A percentile compares a stretch with the other conserved stretches of the same genome.
Conservation (phyloP, 495 filamentous ascomycete species). For the Neurospora africana region DNA sequence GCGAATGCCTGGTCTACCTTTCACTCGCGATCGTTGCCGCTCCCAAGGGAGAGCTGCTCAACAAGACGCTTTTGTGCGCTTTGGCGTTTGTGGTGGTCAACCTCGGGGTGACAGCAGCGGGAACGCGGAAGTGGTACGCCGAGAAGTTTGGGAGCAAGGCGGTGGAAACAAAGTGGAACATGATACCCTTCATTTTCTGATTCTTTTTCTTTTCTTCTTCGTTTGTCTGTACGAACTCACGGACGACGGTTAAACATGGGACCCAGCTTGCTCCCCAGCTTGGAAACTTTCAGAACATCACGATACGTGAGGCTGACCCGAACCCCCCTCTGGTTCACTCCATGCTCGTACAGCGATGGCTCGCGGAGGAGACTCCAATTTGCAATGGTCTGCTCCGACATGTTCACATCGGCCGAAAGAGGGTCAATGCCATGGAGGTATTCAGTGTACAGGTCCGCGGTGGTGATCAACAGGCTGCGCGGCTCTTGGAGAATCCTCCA, state of each 20-base stretch:
- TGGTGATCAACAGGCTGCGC: slow-evolving; percentile 69
- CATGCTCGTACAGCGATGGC: slow-evolving; percentile 41
- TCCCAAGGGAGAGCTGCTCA: slow-evolving; percentile 49
- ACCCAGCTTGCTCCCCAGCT: slow-evolving; percentile 56
- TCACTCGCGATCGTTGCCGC: slow-evolving; percentile 66
- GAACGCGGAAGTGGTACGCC: slow-evolving; percentile 71
- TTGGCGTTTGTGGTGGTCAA: slow-evolving; percentile 67
- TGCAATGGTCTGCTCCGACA: slow-evolving; percentile 52
- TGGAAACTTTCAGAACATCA: slow-evolving; percentile 81
- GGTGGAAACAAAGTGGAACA: slow-evolving; percentile 60
- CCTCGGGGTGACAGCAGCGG: slow-evolving; percentile 69
- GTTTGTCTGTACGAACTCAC: not conserved
- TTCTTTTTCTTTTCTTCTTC: not conserved
- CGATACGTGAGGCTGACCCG: slow-evolving; percentile 86
- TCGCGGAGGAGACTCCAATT: slow-evolving; percentile 78
- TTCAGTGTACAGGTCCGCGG: slow-evolving; percentile 53
- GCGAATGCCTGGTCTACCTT: slow-evolving; percentile 76
- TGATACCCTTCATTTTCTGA: slow-evolving; percentile 73
- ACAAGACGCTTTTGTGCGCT: slow-evolving; percentile 61
- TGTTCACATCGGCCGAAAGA: slow-evolving; percentile 44
- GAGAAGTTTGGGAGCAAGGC: slow-evolving; percentile 62
- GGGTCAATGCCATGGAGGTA: slow-evolving; percentile 71
- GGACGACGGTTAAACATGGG: slow-evolving; percentile 37
- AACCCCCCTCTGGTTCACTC: slow-evolving; percentile 50
- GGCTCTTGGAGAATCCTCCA: slow-evolving; percentile 81